Evolutionary conservation across 1,139 yeast genomes (phyloP).

Genomic region (Hanseniaspora sp.): DNA sequence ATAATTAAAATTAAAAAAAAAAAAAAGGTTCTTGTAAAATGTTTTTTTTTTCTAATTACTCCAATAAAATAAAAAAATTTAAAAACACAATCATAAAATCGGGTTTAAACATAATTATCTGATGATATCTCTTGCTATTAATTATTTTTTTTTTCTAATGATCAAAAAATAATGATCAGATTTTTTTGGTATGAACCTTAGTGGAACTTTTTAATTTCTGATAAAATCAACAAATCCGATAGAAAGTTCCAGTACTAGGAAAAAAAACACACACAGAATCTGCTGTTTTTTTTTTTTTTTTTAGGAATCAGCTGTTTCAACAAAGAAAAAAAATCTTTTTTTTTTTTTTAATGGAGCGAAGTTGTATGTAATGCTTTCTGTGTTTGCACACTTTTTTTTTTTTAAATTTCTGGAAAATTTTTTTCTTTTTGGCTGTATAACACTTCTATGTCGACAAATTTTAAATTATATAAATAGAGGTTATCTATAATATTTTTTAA

Average conservation of each 20-base stretch:
- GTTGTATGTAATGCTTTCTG: not conserved
- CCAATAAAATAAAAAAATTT: too few species aligned
- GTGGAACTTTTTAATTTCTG: not conserved
- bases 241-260: not conserved
- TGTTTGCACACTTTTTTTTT: not conserved
- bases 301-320: not conserved
- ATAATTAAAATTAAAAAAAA: too few species aligned
- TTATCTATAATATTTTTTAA: not conserved
- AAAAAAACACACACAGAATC: not conserved
- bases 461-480: conserved; percentile 8
- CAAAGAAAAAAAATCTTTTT: too few species aligned
- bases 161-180: too few species aligned
- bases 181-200: not conserved
- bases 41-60: too few species aligned
- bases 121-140: too few species aligned
- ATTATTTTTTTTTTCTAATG: too few species aligned
- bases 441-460: not conserved
- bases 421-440: not conserved
- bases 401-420: not conserved
- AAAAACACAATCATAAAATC: too few species aligned
- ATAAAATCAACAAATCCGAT: not conserved
- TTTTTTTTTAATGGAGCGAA: too few species aligned
- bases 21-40: too few species aligned
- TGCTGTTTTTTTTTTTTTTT: not conserved
- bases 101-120: too few species aligned